phyloP scores from a whole-genome alignment of 768 basidiomycete genomes.

The Hortiboletus flavorubellus region DNA sequence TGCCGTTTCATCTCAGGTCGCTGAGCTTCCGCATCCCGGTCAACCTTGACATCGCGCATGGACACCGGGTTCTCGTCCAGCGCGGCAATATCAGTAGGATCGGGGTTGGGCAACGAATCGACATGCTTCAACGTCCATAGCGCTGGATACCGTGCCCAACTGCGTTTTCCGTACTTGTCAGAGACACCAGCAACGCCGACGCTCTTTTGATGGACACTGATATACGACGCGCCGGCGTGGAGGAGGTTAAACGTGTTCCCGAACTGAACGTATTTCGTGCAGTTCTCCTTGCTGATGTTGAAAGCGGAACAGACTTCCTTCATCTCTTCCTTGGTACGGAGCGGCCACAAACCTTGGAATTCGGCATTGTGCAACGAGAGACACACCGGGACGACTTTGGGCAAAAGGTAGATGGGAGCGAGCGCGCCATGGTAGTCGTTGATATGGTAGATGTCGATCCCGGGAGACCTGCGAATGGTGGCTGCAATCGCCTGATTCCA shows the following conservation, averaged over 20 bases:
- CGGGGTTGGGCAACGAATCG: conserved; percentile 92
- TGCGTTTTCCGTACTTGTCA: conserved; percentile 96
- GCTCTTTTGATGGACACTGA: conserved; percentile 90
- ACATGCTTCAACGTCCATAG: conserved; percentile 95
- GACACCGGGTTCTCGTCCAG: conserved; percentile 75
- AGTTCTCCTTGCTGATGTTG: conserved; percentile 94
- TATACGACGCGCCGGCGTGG: conserved; percentile 90
- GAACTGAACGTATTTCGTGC: conserved; percentile 96
- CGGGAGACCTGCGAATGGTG: conserved; percentile 80
- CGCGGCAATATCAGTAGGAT: conserved; percentile 92
- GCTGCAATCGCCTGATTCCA: conserved; percentile 98
- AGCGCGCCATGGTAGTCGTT: conserved; percentile 96
- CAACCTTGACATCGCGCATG: conserved; percentile 71
- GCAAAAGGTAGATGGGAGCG: conserved; percentile 86
- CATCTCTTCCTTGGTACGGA: conserved; percentile 97
- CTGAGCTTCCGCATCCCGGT: conserved; percentile 79
- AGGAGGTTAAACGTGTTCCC: conserved; percentile 97
- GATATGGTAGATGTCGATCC: conserved; percentile 91
- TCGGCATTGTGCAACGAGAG: conserved; percentile 95
- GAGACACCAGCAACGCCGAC: conserved; percentile 95
- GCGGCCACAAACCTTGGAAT: conserved; percentile 95
- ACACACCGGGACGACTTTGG: conserved; percentile 86
- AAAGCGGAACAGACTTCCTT: conserved; percentile 98
- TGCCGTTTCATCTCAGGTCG: conserved; percentile 89
- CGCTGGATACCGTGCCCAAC: conserved; percentile 95